Base-by-base conservation (phyloP, 345 rosid species). In the Brassica napus region DNA sequence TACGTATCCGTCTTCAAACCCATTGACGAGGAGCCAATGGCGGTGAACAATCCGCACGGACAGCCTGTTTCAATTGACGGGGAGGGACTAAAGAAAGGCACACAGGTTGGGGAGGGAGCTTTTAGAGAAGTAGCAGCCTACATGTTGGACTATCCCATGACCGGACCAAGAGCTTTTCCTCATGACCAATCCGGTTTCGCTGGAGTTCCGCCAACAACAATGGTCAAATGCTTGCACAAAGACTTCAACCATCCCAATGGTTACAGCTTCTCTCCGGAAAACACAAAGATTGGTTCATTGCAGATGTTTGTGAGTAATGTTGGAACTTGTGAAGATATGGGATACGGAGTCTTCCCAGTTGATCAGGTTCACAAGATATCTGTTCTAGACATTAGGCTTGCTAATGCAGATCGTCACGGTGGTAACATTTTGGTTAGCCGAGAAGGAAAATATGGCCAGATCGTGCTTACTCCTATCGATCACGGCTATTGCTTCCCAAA, bases 301-400 rank as follows among this genome's bases (percentile, higher is more conserved):
- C 98, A 94, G 83, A 90, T 83, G 95, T 94, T 89, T 69, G 72
- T 91, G 79, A 77, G 83, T 74, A 94, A 90, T 71, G 58, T 73
- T 61, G 97, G 98, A 76, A 94, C 90, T 70, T 94, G 98, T 77
- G 98, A 94, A 82, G 97, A 94, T 77, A 87, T 89, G 90, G 98
- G 98, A 30, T 90, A 90, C 39, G 4, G 82, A 70, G 84, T 81
- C 52, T 94, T 94, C 74, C 97, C 95, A 0, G 84, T 89, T 44
- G 83, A 88, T 35, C 93, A 94, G 84, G 95, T 91, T 28, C 95
- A 94, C 82, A 94, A 90, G 89, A 94, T 94, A 64, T 88, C 92
- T 0, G 95, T 94, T 79, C 71, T 91, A 82, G 98, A 94, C 84
- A 88, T 94, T 55, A 93, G 98, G 82, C 81, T 93, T 86, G 98